Evolutionary conservation across 352 stramenopile species (phyloP), one percentile per base, ranked within the genome.

Genomic region (Phytophthora fragariaefolia): DNA sequence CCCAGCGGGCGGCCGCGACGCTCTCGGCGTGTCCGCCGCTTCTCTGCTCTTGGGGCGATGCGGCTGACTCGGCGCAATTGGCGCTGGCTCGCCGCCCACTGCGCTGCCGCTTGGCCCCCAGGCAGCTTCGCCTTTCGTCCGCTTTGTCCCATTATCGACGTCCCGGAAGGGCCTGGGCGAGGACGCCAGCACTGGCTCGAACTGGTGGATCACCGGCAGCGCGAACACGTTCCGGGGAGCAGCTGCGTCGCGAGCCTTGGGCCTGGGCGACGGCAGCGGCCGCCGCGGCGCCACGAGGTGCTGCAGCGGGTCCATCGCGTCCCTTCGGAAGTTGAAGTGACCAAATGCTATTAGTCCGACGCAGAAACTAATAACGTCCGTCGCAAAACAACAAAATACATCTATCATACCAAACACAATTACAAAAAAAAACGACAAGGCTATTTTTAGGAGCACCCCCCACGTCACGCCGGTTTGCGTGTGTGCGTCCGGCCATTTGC

Each of bases 121-220:
- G 27, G 4, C n/a, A n/a, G n/a, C 47, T 56, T 13, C 6, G 28
- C 42, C 60, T 66, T 48, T 48, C n/a, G 0, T 26, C 20, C 40
- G 8, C 27, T 59, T 66, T 3, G 43, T 18, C 34, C 22, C 69
- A 13, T 57, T 34, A 15, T 55, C 23, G 1, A 51, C 52, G 20
- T 74, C 49, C 65, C 77, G 71, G 48, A 81, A 77, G 13, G 63
- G 67, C 40, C 69, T 72, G 10, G 73, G 68, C 4, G 79, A 77
- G 32, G 69, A 71, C 46, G 60, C 49, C 43, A 86, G 58, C 48
- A 94, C 81, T 1, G 86, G 80, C 55, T 89, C 77, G 36, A 89
- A 91, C 54, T 87, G 77, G 28, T 90, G 76, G 47, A 93, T 74
- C 59, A 74, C 73, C 2, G 84, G 81, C 48, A 93, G 61, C 27